Evolutionary conservation across 345 rosid genomes (phyloP).

Genomic region (Populus deltoides): DNA sequence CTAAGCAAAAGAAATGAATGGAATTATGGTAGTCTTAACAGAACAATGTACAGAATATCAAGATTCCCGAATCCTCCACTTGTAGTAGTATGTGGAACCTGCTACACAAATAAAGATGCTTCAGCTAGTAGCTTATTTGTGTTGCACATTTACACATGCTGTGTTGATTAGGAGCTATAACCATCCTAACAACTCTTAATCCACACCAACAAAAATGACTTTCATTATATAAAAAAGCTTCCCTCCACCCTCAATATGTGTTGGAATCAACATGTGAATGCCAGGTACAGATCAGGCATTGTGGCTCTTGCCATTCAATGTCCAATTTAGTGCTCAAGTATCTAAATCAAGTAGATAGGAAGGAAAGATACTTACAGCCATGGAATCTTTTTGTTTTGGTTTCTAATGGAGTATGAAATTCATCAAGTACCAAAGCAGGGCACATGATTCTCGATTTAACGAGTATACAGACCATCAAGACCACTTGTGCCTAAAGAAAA

Average conservation of each 20-base stretch:
- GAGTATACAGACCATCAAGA: neutral
- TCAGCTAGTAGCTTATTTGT: neutral
- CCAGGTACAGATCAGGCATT: neutral
- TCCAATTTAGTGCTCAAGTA: no score
- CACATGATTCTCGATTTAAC: no score
- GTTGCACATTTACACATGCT: neutral
- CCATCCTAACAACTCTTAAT: neutral
- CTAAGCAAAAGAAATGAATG: neutral
- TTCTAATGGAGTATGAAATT: no score
- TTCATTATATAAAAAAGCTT: neutral
- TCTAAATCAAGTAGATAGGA: no score
- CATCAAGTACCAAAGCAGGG: no score
- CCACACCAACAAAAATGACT: neutral
- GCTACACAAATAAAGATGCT: neutral
- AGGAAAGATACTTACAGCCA: no score
- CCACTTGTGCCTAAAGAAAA: neutral
- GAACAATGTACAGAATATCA: neutral
- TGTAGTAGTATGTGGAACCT: neutral
- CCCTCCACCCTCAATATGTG: neutral
- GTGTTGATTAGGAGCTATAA: neutral
- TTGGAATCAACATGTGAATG: neutral
- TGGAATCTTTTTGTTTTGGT: no score
- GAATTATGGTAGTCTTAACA: neutral
- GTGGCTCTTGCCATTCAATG: no score
- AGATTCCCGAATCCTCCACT: neutral